Evolutionary conservation across 371 early-diverging fungal species (phyloP), one percentile per base, ranked within the genome.

Genomic region (Apophysomyces sp.): DNA sequence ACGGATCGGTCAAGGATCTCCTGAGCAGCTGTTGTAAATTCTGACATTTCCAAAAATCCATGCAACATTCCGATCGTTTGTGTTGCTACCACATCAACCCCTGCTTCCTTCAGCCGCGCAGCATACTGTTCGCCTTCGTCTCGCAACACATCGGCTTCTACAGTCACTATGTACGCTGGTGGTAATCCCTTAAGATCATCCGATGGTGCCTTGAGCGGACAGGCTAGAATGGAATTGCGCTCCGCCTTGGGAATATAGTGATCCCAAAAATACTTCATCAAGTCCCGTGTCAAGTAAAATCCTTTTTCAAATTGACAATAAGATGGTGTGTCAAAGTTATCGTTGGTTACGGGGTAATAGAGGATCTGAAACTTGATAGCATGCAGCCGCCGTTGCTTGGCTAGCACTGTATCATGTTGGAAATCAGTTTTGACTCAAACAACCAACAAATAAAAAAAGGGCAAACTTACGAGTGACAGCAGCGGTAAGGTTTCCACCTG

Each of bases 361-460:
- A 64, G 49, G 0, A 64, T 28, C 27, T 54, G 55, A 12, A 41
- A 55, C 15, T 52, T 52, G 30, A 64, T 59, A 2, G 55, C 52
- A 5, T 26, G 24, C 24, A 53, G 13, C 0, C 55, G 49, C 13
- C 59, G 65, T 13, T 59, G 37, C 28, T 64, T 64, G 30, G 30
- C 51, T 4, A 64, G 55, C 49, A 64, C 65, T 63, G 13, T 86
- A 86, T 18, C 87, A 87, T 12, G 58, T 72, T 78, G 0, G 86
- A 41, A 40, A 82, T 60, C 44, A 84, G 63, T 36, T 78, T 66
- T 13, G 58, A n/a, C 11, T 58, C 58, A 27, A 15, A 15, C 39
- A 51, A 31, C 29, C n/a, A 21, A 11, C 3, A 57, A 53, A 3
- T 6, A 41, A 3, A 13, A 39, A 24, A 16, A 18, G 8, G n/a